Percentiles rank a stretch among this genome's conserved stretches.
Evolutionary conservation across 768 basidiomycete genomes (phyloP).

Genomic region (Candolleomyces eurysporus): DNA sequence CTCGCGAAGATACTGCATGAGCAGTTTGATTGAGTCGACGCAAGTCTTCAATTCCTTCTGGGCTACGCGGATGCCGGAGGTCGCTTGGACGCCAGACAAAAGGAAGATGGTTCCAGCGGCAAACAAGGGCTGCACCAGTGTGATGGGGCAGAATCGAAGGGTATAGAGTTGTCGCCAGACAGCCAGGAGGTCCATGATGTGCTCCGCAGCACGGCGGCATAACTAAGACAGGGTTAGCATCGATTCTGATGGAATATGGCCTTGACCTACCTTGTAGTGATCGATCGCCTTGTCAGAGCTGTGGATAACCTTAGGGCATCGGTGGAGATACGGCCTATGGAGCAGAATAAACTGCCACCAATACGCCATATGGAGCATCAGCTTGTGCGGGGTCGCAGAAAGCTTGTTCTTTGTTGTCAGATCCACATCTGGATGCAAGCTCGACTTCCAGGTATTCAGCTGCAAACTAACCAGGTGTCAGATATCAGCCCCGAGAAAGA

Average conservation of each 20-base stretch:
- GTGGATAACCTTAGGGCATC: slow-evolving; percentile 35
- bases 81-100: slow-evolving; percentile 51
- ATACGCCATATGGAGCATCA: slow-evolving; percentile 56
- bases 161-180: slow-evolving; percentile 53
- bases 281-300: slow-evolving; percentile 40
- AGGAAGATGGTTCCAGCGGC: slow-evolving; percentile 60
- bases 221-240: slow-evolving; percentile 32
- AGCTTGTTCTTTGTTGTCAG: slow-evolving; percentile 46
- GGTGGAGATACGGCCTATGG: slow-evolving; percentile 55
- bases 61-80: slow-evolving; percentile 45
- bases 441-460: slow-evolving; percentile 48
- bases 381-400: slow-evolving; percentile 49
- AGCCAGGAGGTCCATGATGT: slow-evolving; percentile 51
- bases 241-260: slow-evolving; percentile 14
- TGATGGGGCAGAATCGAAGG: slow-evolving; percentile 57
- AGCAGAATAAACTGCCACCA: slow-evolving; percentile 62
- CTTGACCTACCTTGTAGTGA: slow-evolving; percentile 46
- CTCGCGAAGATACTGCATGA: slow-evolving; percentile 50
- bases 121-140: slow-evolving; percentile 55
- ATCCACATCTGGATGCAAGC: slow-evolving; percentile 45
- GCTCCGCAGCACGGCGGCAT: slow-evolving; percentile 52
- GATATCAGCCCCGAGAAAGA: neutral
- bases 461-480: slow-evolving; percentile 31
- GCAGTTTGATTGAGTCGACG: slow-evolving; percentile 41
- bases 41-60: slow-evolving; percentile 44